Conservation (phyloP, 2,329 filamentous ascomycete species). For the Ophiocordyceps sinensis region DNA sequence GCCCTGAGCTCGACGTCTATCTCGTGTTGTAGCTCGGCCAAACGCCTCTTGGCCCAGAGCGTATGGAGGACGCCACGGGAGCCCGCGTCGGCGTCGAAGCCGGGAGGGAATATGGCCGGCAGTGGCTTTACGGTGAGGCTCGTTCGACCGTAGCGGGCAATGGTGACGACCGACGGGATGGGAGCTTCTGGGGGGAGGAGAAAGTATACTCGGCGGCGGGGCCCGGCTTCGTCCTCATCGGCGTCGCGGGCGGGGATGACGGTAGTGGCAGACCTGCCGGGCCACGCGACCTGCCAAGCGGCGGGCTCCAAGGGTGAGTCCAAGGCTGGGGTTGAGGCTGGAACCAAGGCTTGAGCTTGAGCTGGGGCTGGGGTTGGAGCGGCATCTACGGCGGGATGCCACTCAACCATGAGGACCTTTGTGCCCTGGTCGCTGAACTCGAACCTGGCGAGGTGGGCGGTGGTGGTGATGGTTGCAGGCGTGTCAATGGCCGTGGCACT, state of each 20-base stretch:
- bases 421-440: constrained; percentile 81
- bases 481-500: not conserved
- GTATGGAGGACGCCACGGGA: constrained; percentile 77
- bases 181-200: constrained; percentile 58
- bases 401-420: constrained; percentile 88
- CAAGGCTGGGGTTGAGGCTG: not conserved
- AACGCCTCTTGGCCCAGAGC: constrained; percentile 73
- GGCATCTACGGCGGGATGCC: constrained; percentile 36
- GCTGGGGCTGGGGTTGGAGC: constrained; percentile 2
- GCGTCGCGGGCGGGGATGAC: constrained; percentile 46
- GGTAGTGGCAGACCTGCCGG: constrained; percentile 50
- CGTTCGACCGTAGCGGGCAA: constrained; percentile 30
- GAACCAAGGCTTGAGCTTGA: not conserved
- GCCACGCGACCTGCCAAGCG: constrained; percentile 71
- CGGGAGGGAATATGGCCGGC: constrained; percentile 73
- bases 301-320: constrained; percentile 6
- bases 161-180: constrained; percentile 58
- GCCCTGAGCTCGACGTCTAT: constrained; percentile 57
- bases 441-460: constrained; percentile 49
- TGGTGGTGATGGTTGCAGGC: constrained; percentile 3
- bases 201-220: constrained; percentile 58
- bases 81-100: constrained; percentile 55
- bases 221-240: constrained; percentile 15
- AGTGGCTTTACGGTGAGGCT: constrained; percentile 56
- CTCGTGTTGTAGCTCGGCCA: constrained; percentile 62